Percentiles rank a stretch among this genome's conserved stretches.
Evolutionary conservation across 129 eudicot genomes (phyloP).

Genomic region (Flaveria bidentis): DNA sequence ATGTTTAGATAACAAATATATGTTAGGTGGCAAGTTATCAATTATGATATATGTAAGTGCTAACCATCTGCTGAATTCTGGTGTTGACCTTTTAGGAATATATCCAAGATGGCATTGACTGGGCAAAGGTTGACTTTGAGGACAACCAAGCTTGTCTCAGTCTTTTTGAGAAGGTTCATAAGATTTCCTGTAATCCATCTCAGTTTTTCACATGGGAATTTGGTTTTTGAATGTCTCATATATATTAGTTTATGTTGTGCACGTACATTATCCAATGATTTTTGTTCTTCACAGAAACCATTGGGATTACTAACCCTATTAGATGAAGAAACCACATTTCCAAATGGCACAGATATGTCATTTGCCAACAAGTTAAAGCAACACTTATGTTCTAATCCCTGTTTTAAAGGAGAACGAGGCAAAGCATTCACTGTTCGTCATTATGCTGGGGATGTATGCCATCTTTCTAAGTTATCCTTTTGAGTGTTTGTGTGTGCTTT

Average conservation of each 20-base stretch:
- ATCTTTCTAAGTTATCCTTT: conserved; percentile 7
- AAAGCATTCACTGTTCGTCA: conserved; percentile 76
- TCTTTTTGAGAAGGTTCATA: conserved; percentile 77
- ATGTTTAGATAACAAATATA: neutral
- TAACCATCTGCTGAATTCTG: conserved; percentile 12
- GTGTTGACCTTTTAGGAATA: conserved; percentile 61
- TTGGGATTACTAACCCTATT: conserved; percentile 69
- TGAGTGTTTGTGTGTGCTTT: neutral
- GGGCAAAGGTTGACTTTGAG: conserved; percentile 89
- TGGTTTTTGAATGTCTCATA: neutral
- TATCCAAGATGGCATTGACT: conserved; percentile 92
- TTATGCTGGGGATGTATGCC: conserved; percentile 90
- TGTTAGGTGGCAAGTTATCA: neutral
- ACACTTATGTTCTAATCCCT: conserved; percentile 58
- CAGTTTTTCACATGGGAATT: neutral
- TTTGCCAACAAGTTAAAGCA: conserved; percentile 83
- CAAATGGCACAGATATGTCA: conserved; percentile 76
- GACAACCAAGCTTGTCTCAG: conserved; percentile 87
- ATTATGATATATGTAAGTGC: neutral
- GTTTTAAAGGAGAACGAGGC: conserved; percentile 79
- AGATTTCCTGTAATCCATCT: too few relatives aligned
- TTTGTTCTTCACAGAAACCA: conserved; percentile 67
- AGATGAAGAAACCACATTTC: conserved; percentile 90
- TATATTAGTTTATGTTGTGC: conserved; percentile 10
- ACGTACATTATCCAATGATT: neutral